Base-by-base conservation (phyloP, 306 rosid genomes). In the Lathyrus tuberosus region DNA sequence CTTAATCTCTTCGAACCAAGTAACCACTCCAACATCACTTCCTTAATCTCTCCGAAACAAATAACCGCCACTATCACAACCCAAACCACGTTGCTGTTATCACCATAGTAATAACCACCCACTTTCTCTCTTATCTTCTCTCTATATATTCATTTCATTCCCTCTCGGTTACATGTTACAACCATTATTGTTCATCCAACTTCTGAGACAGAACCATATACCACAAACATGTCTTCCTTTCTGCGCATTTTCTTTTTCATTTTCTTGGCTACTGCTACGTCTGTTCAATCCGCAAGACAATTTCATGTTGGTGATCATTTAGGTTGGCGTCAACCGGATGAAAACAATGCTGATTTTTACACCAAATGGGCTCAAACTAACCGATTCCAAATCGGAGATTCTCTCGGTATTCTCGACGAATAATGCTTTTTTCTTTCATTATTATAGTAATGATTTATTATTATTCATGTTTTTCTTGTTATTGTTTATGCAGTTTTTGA, bases 361-460 rank as follows among this genome's bases (percentile, higher is more conserved):
- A 67, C 13, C 11, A 80, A 83, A 12, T 93, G 98, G 97, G 96
- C 97, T 69, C 48, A 76, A 57, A 60, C 22, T 5, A 82, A 86
- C 73, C 71, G 98, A 40, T 93, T 93, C 40, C 94, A 84, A 24
- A 44, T 93, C 4, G 96, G 96, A 63, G 98, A 93, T 67, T 78
- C 90, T 70, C 91, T 93, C 1, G 74, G 98, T 63, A 57, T n/a
- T 6, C 8, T 33, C 40, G 3, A 7, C 40, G 40, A 35, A 24
- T 51, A 54, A 5, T 13, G 2, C 9, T 12, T 54, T 20, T 24
- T 49, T 49, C 15, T 16, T 42, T 63, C 17, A 46, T 42, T 31
- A 17, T 10, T 18, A 11, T 5, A 35, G 40, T 35, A 6, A 35
- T 35, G 10, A 35, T 2, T 35, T 35, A 7, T 35, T 35, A 35